These are phyloP conservation scores for Termitomyces sp. DNA, from an alignment of 768 basidiomycete genomes.

Conservation along the genomic window DNA sequence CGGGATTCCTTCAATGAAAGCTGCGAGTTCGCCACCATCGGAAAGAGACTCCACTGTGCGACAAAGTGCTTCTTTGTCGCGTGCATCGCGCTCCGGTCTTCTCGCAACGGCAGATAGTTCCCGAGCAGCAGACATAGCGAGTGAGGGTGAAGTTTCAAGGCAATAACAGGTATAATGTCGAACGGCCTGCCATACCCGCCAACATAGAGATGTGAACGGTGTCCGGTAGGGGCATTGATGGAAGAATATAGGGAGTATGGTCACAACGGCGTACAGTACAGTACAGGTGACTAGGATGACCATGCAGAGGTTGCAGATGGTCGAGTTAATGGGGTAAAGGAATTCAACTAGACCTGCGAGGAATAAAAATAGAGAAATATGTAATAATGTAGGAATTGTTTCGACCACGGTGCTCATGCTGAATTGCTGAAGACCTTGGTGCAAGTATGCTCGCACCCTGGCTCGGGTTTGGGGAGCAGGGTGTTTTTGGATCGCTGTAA, in stretches of 20 bases:
- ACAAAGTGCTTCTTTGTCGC: conserved; percentile 35
- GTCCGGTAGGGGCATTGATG: conserved; percentile 36
- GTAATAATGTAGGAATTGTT: conserved; percentile 42
- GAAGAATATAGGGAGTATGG: conserved; percentile 31
- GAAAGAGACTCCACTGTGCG: conserved; percentile 33
- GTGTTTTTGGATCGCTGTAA: conserved; percentile 29
- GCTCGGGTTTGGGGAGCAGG: conserved; percentile 36
- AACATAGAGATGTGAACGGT: conserved; percentile 31
- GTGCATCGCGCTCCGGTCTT: conserved; percentile 28
- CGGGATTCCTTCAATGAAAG: conserved; percentile 35
- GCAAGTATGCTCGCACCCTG: conserved; percentile 39
- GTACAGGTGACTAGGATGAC: conserved; percentile 28
- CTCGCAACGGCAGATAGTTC: conserved; percentile 28
- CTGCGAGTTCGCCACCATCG: conserved; percentile 31
- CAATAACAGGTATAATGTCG: conserved; percentile 17
- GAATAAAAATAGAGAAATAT: conserved; percentile 48
- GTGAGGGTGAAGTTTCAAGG: background rate
- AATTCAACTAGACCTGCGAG: conserved; percentile 46
- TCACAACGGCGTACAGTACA: conserved; percentile 29
- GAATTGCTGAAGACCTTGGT: conserved; percentile 37
- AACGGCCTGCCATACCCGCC: conserved; percentile 25
- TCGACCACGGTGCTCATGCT: conserved; percentile 37
- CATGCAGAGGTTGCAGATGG: conserved; percentile 29
- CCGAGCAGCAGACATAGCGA: conserved; percentile 25
- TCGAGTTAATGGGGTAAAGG: conserved; percentile 32